Conservation (phyloP, 2,329 filamentous ascomycete species). For the Aspergillus proliferans region DNA sequence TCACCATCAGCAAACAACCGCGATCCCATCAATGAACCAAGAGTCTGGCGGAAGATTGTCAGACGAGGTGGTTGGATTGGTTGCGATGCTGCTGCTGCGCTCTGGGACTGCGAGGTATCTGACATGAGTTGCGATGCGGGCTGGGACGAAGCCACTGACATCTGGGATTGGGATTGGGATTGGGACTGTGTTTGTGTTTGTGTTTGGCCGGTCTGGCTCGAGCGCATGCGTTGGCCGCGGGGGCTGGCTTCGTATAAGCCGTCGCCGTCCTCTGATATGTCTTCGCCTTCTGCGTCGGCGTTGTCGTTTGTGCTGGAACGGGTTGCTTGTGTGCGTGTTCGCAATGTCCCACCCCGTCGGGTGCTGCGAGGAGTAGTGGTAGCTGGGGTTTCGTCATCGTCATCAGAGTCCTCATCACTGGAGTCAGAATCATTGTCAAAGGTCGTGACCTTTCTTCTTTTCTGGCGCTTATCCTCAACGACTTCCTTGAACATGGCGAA, state of each 20-base stretch:
- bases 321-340: conserved; percentile 30
- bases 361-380: conserved; percentile 25
- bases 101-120: conserved; percentile 43
- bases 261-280: conserved; percentile 46
- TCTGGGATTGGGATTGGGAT: conserved; percentile 43
- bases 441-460: conserved; percentile 71
- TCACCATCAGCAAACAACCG: conserved; percentile 77
- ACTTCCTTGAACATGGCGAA: conserved; percentile 98
- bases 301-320: conserved; percentile 35
- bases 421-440: conserved; percentile 54
- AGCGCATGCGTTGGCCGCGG: conserved; percentile 34
- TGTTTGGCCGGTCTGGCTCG: conserved; percentile 25
- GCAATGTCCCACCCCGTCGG: conserved; percentile 25
- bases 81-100: conserved; percentile 37
- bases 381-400: conserved; percentile 20
- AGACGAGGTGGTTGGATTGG: conserved; percentile 54
- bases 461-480: conserved; percentile 67
- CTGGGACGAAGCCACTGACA: conserved; percentile 73
- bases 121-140: conserved; percentile 64
- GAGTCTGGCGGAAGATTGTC: conserved; percentile 66
- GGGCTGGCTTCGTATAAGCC: conserved; percentile 51
- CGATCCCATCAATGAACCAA: conserved; percentile 77
- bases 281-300: conserved; percentile 49
- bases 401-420: conserved; percentile 35
- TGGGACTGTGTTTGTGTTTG: conserved; percentile 33